Evolutionary conservation across 768 basidiomycete species (phyloP).

Genomic region (Auricularia sp.): DNA sequence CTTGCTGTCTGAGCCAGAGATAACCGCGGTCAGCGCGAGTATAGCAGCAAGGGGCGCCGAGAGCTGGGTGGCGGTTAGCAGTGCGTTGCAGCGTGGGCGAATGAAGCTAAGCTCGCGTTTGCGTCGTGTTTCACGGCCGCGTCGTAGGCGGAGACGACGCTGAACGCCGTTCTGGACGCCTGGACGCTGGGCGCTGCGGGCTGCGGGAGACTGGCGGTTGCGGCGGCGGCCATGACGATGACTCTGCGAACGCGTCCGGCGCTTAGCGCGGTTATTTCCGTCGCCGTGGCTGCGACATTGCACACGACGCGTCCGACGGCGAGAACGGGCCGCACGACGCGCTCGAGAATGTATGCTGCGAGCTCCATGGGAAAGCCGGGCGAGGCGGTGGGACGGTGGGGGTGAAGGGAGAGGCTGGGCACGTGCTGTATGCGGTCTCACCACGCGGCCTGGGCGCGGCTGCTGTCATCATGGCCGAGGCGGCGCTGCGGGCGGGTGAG

Average conservation of each 20-base stretch:
- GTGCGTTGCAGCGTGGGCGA: not conserved
- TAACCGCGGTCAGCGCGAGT: slow-evolving; percentile 69
- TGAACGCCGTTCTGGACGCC: not conserved
- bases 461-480: too few species aligned
- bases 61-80: slow-evolving; percentile 33
- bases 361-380: too few species aligned
- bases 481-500: too few species aligned
- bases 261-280: not conserved
- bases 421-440: too few species aligned
- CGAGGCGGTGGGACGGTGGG: too few species aligned
- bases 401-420: too few species aligned
- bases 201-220: not conserved
- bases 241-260: not conserved
- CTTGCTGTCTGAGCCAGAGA: slow-evolving; percentile 69
- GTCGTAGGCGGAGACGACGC: not conserved
- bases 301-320: not conserved
- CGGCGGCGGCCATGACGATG: not conserved
- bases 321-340: not conserved
- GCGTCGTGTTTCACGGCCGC: not conserved
- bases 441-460: too few species aligned
- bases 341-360: not conserved
- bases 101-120: not conserved
- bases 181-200: not conserved
- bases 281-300: not conserved
- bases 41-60: slow-evolving; percentile 84